Evolutionary conservation across 163 green algal genomes (phyloP).

Genomic region (Chloromonas sp.): DNA sequence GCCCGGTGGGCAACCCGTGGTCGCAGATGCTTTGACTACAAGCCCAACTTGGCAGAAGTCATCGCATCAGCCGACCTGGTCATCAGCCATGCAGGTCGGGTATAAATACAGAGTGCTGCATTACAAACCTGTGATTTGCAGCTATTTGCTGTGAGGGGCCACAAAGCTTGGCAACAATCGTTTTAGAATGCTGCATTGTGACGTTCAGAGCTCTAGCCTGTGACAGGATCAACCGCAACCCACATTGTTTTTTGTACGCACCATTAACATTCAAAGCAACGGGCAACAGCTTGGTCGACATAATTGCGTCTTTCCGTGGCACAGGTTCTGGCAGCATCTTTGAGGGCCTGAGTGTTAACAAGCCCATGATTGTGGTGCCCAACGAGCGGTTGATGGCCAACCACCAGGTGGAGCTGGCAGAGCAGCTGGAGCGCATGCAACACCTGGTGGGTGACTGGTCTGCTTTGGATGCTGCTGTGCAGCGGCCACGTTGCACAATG

Average conservation of each 20-base stretch:
- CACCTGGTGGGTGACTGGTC: constrained; percentile 33
- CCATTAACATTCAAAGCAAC: too few relatives aligned
- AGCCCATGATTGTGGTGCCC: constrained; percentile 72
- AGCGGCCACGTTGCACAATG: too few relatives aligned
- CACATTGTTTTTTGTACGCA: too few relatives aligned
- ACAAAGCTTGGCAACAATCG: too few relatives aligned
- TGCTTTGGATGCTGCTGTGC: too few relatives aligned
- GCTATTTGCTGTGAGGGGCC: too few relatives aligned
- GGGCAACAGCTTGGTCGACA: too few relatives aligned
- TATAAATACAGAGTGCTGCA: neutral
- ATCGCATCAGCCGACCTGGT: constrained; percentile 60
- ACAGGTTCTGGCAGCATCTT: constrained; percentile 75
- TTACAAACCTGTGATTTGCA: neutral
- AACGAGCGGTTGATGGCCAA: constrained; percentile 87
- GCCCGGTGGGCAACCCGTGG: too few relatives aligned
- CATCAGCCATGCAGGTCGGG: constrained; percentile 69
- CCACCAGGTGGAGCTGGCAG: constrained; percentile 78
- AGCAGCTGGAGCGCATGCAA: constrained; percentile 50
- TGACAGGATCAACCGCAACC: too few relatives aligned
- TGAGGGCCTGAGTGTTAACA: constrained; percentile 60
- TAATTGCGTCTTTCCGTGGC: too few relatives aligned
- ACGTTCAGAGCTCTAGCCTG: too few relatives aligned
- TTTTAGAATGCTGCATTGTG: too few relatives aligned
- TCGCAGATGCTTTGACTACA: constrained; percentile 66
- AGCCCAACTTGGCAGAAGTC: constrained; percentile 46